Evolutionary conservation across 148 eudicot genomes (phyloP).

Genomic region (Spergularia marina): DNA sequence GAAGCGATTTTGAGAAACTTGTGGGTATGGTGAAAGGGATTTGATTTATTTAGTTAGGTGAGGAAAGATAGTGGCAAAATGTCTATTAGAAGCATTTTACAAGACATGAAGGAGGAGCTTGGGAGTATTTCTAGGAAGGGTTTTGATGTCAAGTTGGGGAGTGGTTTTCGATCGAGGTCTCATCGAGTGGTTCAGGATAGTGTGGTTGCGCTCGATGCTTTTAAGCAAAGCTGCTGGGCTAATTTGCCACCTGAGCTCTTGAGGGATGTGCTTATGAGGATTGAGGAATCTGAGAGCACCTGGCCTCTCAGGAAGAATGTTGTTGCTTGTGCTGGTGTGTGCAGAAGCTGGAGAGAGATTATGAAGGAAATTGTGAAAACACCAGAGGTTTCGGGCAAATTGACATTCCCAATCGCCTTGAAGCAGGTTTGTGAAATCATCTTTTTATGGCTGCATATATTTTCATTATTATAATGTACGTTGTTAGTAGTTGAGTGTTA

Average conservation of each 20-base stretch:
- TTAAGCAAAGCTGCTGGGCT: conserved; percentile 90
- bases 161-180: conserved; percentile 73
- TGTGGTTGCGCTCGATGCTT: conserved; percentile 51
- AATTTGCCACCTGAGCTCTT: conserved; percentile 88
- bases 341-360: conserved; percentile 82
- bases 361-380: conserved; percentile 76
- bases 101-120: conserved; percentile 78
- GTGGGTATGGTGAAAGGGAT: conserved; percentile 11
- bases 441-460: background rate
- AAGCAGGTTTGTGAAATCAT: conserved; percentile 60
- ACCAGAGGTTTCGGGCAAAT: conserved; percentile 54
- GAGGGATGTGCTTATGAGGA: conserved; percentile 79
- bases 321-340: conserved; percentile 86
- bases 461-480: background rate
- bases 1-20: background rate
- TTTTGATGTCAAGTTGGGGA: conserved; percentile 55
- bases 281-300: conserved; percentile 62
- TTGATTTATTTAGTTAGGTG: conserved; percentile 3
- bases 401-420: conserved; percentile 89
- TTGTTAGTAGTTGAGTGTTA: conserved; percentile 4
- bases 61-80: conserved; percentile 28
- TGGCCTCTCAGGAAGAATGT: conserved; percentile 79
- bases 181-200: conserved; percentile 68
- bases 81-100: conserved; percentile 68
- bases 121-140: conserved; percentile 80